Base-by-base conservation (phyloP, 768 basidiomycete species). In the Galerina marginata region DNA sequence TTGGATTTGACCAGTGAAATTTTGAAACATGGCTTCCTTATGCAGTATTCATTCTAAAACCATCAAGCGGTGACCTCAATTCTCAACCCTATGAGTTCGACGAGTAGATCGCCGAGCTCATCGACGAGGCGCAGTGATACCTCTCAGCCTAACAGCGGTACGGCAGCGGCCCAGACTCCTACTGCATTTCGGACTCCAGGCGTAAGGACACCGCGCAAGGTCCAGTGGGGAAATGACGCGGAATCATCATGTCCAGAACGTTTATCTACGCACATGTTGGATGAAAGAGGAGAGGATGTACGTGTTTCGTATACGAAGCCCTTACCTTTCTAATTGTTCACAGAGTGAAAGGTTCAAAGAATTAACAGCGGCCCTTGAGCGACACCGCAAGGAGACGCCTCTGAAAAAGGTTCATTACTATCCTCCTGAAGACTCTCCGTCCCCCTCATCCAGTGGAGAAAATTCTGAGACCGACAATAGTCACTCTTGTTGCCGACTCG, bases 261-360 rank as follows among this genome's bases (percentile, higher is more conserved):
- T 33, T 33, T 33, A 16, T 37, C 64, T 16, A 62, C 71, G n/a
- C 79, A 81, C 54, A 79, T 75, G 25, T 73, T 88, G 29, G 87
- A 88, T 65, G 83, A 86, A 69, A 72, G 79, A 46, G 87, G 79
- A 0, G 64, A 81, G 33, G 78, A 87, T 64, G 87, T 88, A 66
- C 38, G 86, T 68, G 6, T 5, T 51, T 12, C 71, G 52, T 53
- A 29, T 23, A 37, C 48, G 16, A 26, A 65, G 12, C 39, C 33
- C 37, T 20, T 2, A 26, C 67, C 56, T 38, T 39, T 55, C 51
- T 26, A 52, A 39, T 2, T 36, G 7, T 45, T 56, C 44, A 40
- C 63, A 87, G 87, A 79, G 81, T 1, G 62, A 73, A 38, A 78
- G 83, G 0, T 85, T 87, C 42, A 74, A 79, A 61, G 79, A 63